Percentiles rank a stretch among this genome's conserved stretches.
phyloP scores from a whole-genome alignment of 2,329 filamentous ascomycete species.

The Aspergillus floridensis region DNA sequence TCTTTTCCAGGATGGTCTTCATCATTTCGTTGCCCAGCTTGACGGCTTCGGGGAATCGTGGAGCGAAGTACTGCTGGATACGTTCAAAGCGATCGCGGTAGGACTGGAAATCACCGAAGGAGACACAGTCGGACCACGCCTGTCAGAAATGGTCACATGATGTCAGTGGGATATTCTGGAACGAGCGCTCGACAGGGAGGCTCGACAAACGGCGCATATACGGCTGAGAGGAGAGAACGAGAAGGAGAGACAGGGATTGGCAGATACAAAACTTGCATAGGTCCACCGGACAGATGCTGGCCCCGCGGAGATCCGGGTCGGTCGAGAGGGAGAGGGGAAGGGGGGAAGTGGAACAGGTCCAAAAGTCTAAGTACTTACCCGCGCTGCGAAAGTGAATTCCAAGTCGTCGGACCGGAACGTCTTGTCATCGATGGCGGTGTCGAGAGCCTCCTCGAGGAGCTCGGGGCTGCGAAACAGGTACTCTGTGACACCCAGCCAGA shows the following conservation, averaged over 20 bases:
- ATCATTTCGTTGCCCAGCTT: slow-evolving; percentile 96
- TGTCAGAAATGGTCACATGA: slow-evolving; percentile 22
- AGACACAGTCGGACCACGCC: slow-evolving; percentile 94
- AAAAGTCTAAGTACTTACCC: slow-evolving; percentile 46
- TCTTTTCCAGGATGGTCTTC: slow-evolving; percentile 85
- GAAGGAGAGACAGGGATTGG: neutral
- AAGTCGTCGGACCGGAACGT: slow-evolving; percentile 93
- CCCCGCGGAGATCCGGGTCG: neutral
- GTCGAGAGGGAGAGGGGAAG: neutral
- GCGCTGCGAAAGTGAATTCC: slow-evolving; percentile 94
- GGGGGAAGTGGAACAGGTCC: neutral
- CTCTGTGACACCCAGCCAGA: slow-evolving; percentile 96
- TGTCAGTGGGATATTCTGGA: slow-evolving; percentile 7
- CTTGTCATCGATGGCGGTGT: slow-evolving; percentile 82
- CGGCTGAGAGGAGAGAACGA: neutral
- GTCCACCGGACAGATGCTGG: neutral
- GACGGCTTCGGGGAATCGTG: slow-evolving; percentile 81
- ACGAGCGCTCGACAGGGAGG: neutral
- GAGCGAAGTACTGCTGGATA: slow-evolving; percentile 89
- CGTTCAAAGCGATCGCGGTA: slow-evolving; percentile 88
- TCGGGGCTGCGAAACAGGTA: slow-evolving; percentile 83
- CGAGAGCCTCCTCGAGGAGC: slow-evolving; percentile 78
- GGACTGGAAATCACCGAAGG: slow-evolving; percentile 85
- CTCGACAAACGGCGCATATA: neutral
- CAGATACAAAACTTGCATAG: neutral